phyloP scores from a whole-genome alignment of 2,329 filamentous ascomycete species.

The Phaeosphaeriaceae sp. region DNA sequence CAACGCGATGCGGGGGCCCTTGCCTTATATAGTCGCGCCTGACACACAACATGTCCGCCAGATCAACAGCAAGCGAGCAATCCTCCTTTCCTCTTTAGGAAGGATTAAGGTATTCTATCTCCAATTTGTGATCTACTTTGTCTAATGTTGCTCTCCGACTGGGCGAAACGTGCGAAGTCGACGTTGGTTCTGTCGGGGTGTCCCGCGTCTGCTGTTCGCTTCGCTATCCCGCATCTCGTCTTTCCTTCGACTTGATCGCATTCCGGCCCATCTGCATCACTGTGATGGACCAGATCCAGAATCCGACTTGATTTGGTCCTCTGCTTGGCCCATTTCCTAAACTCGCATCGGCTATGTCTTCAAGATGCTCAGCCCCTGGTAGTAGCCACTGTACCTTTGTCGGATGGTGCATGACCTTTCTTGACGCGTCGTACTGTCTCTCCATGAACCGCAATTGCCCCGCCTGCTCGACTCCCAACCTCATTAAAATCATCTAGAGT shows the following conservation, averaged over 20 bases:
- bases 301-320: not conserved
- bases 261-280: conserved; percentile 5
- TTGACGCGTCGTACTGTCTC: not conserved
- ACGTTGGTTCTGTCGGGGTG: conserved; percentile 29
- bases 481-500: not conserved
- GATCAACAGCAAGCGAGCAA: conserved; percentile 39
- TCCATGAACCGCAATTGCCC: not conserved
- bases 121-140: conserved; percentile 33
- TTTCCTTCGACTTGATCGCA: conserved; percentile 19
- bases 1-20: conserved; percentile 32
- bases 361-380: not conserved
- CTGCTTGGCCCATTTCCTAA: not conserved
- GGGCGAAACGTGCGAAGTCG: conserved; percentile 23
- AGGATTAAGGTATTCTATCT: conserved; percentile 33
- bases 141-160: conserved; percentile 27
- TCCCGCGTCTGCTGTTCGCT: conserved; percentile 25
- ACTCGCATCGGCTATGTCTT: not conserved
- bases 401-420: not conserved
- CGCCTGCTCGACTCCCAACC: not conserved
- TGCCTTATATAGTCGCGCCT: conserved; percentile 39
- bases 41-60: conserved; percentile 33
- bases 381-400: not conserved
- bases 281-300: conserved; percentile 1
- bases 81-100: conserved; percentile 42
- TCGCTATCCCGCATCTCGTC: conserved; percentile 23